Evolutionary conservation across 345 rosid species (phyloP).

Genomic region (Psidium guajava): DNA sequence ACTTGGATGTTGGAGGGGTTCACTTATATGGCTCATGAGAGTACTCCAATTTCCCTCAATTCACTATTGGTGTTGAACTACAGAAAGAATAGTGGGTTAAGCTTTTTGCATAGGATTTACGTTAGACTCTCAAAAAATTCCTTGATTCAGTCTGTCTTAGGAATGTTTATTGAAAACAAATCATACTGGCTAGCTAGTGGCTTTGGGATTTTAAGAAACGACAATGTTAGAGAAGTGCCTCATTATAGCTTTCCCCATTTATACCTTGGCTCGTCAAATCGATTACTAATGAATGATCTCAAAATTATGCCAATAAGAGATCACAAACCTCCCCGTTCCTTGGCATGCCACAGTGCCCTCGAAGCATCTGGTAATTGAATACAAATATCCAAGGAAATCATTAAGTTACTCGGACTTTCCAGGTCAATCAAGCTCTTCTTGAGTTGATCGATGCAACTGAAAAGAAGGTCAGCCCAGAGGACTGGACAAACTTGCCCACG

Average conservation of each 20-base stretch:
- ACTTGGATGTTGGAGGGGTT: neutral
- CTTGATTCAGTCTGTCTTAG: neutral
- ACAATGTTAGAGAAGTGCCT: neutral
- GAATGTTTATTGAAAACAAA: neutral
- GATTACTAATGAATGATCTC: neutral
- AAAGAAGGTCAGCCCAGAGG: conserved; percentile 35
- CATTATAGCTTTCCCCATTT: neutral
- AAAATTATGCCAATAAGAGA: neutral
- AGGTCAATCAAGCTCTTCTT: conserved; percentile 86
- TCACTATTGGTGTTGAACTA: neutral
- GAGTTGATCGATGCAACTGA: conserved; percentile 61
- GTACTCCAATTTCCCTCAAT: neutral
- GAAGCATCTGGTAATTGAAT: neutral
- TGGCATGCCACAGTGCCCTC: neutral
- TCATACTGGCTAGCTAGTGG: neutral
- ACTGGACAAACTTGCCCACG: conserved; percentile 35
- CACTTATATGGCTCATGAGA: neutral
- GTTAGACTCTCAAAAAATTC: neutral
- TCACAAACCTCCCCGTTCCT: neutral
- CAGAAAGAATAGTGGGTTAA: neutral
- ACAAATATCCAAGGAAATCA: neutral
- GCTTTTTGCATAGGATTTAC: neutral
- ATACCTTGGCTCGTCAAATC: neutral
- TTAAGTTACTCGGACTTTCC: conserved; percentile 6
- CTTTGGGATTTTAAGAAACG: neutral